Percentiles rank a stretch among this genome's conserved stretches.
Conservation (phyloP, 345 rosid species). For the Punica granatum region DNA sequence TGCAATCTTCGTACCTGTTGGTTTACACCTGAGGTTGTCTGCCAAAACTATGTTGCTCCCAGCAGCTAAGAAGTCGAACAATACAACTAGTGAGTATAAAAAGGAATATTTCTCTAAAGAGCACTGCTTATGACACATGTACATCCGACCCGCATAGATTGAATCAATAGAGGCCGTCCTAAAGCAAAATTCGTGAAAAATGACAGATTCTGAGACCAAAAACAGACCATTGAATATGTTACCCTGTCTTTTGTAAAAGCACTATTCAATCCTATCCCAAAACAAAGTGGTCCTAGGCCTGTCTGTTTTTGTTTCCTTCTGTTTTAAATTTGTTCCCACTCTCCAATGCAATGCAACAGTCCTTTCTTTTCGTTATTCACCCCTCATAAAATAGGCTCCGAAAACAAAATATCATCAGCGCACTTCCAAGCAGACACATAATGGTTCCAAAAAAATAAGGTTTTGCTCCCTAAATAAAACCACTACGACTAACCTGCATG, state of each 20-base stretch:
- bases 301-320: not conserved
- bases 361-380: not conserved
- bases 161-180: not conserved
- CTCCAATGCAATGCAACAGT: slow-evolving; percentile 1
- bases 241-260: not conserved
- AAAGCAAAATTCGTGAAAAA: not conserved
- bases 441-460: not conserved
- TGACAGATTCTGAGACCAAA: not conserved
- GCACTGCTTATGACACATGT: not conserved
- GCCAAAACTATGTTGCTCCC: not conserved
- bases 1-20: not conserved
- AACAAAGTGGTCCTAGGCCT: not conserved
- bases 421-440: not conserved
- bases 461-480: not conserved
- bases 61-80: not conserved
- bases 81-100: not conserved
- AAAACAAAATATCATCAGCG: not conserved
- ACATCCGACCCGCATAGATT: not conserved
- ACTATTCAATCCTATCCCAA: not conserved
- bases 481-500: not conserved
- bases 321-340: not conserved
- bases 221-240: not conserved
- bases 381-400: not conserved
- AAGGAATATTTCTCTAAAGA: not conserved
- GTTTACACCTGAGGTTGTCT: not conserved